Base-by-base conservation (phyloP, 2,329 filamentous ascomycete genomes). In the Diplodia corticola region DNA sequence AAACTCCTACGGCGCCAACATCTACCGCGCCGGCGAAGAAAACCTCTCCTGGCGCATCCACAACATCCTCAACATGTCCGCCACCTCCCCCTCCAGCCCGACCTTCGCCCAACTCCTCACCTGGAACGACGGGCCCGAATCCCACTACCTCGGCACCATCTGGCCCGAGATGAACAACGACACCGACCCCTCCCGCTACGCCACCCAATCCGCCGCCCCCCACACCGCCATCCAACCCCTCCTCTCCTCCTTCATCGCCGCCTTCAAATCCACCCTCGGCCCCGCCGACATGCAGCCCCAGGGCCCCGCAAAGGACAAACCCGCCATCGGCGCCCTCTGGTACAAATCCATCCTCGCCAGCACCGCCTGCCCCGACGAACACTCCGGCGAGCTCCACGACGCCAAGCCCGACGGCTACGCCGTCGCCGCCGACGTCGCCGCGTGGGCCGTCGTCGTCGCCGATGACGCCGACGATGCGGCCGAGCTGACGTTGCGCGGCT, bases 91-190 rank as follows among this genome's bases (percentile, higher is more conserved):
- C 10, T 75, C 76, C 65, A 70, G 73, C 1, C 73, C 77, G 55
- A 71, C 76, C 10, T 76, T 77, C 65, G 71, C 73, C 24, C 72
- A 79, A 61, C 69, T 78, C 17, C 73, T 77, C 49, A 78, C 76
- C 17, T 79, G 74, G 57, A 77, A 79, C 65, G 75, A 78, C 64
- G 77, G 73, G 0, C 73, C 75, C 20, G 76, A 78, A 61, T 73
- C 71, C 64, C 78, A 79, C 68, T 79, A 80, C 69, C 73, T 79
- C 48, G 77, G 77, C 28, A 72, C 72, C 17, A 70, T 73, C 44
- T 77, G 74, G 73, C 65, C 71, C 6, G 76, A 79, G 63, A 71
- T 72, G 20, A 74, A 76, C 63, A 67, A 71, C 10, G 67, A 71
- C 28, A 35, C 61, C 3, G 24, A 37, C 13, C 49, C 60, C 4